These are phyloP conservation scores for Diaporthe vaccinii DNA, from an alignment of 2,329 filamentous ascomycete genomes.

Conservation along the genomic window DNA sequence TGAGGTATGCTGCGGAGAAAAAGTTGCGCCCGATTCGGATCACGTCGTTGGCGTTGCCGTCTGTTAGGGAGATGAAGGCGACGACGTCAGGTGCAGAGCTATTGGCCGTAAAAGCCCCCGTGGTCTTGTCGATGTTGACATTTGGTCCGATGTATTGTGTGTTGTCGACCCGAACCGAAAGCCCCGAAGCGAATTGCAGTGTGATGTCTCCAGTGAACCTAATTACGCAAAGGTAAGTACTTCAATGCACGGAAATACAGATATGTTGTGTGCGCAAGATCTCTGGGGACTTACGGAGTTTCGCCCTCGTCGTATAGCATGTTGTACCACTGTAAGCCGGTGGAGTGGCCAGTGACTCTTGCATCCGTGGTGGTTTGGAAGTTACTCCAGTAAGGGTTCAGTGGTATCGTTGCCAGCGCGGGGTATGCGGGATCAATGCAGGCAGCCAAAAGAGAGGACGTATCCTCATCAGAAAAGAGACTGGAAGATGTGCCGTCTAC, in stretches of 20 bases:
- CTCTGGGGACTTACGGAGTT: neutral
- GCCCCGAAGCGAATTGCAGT: neutral
- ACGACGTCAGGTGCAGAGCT: neutral
- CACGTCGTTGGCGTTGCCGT: neutral
- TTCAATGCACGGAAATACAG: neutral
- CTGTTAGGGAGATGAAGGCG: neutral
- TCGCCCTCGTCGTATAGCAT: neutral
- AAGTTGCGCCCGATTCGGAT: neutral
- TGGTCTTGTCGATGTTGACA: neutral
- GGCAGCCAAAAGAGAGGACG: neutral
- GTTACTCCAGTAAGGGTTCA: neutral
- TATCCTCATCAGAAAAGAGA: neutral
- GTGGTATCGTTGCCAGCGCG: neutral
- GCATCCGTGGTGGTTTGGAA: neutral
- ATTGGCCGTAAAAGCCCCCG: neutral
- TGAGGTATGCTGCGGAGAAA: constrained; percentile 33
- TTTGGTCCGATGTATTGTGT: neutral
- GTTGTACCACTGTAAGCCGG: neutral
- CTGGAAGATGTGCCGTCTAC: neutral
- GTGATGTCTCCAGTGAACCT: constrained; percentile 1
- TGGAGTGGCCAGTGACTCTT: neutral
- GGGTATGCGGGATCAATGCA: constrained; percentile 3
- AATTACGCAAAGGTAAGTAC: neutral
- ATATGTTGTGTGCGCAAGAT: neutral
- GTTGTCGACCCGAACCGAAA: neutral